Evolutionary conservation across 495 filamentous ascomycete genomes (phyloP).

Genomic region (Massariosphaeria phaeospora): DNA sequence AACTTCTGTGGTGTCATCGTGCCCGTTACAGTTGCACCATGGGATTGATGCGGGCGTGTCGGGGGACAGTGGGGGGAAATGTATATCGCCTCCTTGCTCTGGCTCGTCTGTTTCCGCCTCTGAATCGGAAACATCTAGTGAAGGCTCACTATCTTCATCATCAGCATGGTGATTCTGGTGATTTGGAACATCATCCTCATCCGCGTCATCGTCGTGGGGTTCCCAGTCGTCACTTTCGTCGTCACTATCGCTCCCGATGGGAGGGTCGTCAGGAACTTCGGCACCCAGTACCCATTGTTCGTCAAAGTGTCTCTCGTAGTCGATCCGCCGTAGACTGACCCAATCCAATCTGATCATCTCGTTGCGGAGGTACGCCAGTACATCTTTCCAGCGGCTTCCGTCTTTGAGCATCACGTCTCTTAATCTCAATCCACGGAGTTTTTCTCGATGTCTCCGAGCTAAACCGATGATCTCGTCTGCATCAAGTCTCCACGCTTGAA

Average conservation of each 20-base stretch:
- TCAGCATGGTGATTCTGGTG: constrained; percentile 22
- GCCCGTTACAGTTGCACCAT: constrained; percentile 47
- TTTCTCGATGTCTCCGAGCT: constrained; percentile 51
- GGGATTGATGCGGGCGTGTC: constrained; percentile 46
- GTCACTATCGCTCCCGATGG: constrained; percentile 40
- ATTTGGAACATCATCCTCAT: constrained; percentile 32
- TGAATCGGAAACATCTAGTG: constrained; percentile 19
- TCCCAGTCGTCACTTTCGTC: constrained; percentile 38
- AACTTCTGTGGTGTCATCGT: constrained; percentile 43
- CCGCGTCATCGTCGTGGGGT: constrained; percentile 32
- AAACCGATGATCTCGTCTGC: constrained; percentile 57
- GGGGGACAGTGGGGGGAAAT: constrained; percentile 41
- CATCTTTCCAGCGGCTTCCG: constrained; percentile 56
- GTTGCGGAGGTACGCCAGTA: constrained; percentile 52
- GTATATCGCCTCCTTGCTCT: constrained; percentile 37
- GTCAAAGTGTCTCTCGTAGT: constrained; percentile 57
- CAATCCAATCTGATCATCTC: constrained; percentile 57
- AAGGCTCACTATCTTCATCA: constrained; percentile 20
- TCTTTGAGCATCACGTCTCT: constrained; percentile 55
- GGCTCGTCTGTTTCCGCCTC: constrained; percentile 35
- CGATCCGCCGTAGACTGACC: constrained; percentile 57
- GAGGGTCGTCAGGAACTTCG: constrained; percentile 46
- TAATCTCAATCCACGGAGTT: constrained; percentile 55
- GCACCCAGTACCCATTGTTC: constrained; percentile 39
- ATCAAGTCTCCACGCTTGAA: constrained; percentile 59